phyloP scores from a whole-genome alignment of 1,139 yeast species.

The Blastobotrys raffinosifermentans region DNA sequence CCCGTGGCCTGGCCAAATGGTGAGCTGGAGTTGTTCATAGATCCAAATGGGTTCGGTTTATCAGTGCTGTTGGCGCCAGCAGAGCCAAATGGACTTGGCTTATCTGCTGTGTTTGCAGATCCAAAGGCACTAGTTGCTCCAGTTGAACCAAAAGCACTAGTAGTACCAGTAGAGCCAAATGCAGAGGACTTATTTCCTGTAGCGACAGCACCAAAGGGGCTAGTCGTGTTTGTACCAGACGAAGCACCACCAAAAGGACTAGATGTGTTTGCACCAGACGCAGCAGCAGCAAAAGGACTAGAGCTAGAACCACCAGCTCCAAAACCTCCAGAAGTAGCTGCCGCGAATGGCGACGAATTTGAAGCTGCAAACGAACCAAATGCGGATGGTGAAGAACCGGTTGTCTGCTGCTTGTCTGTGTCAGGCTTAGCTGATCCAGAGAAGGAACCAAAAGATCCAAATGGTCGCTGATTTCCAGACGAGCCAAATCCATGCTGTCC shows the following conservation, averaged over 20 bases:
- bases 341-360: not conserved
- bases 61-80: conserved; percentile 3
- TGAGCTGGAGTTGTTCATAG: not conserved
- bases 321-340: not conserved
- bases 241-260: conserved; percentile 9
- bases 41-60: conserved; percentile 4
- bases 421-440: conserved; percentile 11
- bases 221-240: conserved; percentile 9
- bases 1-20: no score
- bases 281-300: conserved; percentile 11
- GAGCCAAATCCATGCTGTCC: not conserved
- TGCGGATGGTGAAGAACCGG: conserved; percentile 5
- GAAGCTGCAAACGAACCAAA: conserved; percentile 4
- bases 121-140: conserved; percentile 16
- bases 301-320: conserved; percentile 10
- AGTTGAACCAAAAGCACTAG: conserved; percentile 20
- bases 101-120: conserved; percentile 9
- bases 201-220: conserved; percentile 14
- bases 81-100: conserved; percentile 13
- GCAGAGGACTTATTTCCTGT: no score
- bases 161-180: conserved; percentile 22
- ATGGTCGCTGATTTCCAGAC: no score
- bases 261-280: not conserved
- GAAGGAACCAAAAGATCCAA: conserved; percentile 18
- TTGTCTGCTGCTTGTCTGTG: not conserved